phyloP scores from a whole-genome alignment of 306 rosid genomes.

The Ochetophila trinervis region DNA sequence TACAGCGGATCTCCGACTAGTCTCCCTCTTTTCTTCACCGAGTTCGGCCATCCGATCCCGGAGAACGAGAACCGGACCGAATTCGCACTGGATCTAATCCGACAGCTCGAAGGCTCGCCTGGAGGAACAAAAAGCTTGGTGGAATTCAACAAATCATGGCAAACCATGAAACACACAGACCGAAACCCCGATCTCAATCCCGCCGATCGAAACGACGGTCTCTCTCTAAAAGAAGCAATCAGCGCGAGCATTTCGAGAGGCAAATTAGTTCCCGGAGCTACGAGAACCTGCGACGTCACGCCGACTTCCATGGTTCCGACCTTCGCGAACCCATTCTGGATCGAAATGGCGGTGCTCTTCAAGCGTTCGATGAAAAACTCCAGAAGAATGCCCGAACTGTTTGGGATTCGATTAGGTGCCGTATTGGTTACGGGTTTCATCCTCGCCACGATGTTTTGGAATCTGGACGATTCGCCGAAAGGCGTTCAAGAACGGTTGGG shows the following conservation, averaged over 20 bases:
- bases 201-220: constrained; percentile 8
- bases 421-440: constrained; percentile 83
- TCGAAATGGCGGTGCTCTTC: constrained; percentile 59
- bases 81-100: constrained; percentile 87
- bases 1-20: constrained; percentile 73
- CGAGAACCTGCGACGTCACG: constrained; percentile 23
- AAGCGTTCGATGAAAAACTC: constrained; percentile 60
- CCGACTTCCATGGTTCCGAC: constrained; percentile 63
- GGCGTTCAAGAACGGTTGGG: constrained; percentile 87
- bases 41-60: constrained; percentile 86
- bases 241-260: constrained; percentile 83
- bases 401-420: constrained; percentile 70
- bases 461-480: constrained; percentile 64
- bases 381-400: constrained; percentile 59
- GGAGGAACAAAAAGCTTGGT: constrained; percentile 75
- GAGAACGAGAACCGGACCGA: constrained; percentile 85
- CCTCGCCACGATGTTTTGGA: constrained; percentile 83
- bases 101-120: constrained; percentile 74
- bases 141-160: constrained; percentile 89
- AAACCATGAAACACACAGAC: constrained; percentile 39
- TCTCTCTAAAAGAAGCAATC: constrained; percentile 81
- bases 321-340: constrained; percentile 68
- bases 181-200: background rate
- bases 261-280: constrained; percentile 78
- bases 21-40: constrained; percentile 56